Evolutionary conservation across 2,329 filamentous ascomycete genomes (phyloP).

Genomic region (Epichloe hybrida): DNA sequence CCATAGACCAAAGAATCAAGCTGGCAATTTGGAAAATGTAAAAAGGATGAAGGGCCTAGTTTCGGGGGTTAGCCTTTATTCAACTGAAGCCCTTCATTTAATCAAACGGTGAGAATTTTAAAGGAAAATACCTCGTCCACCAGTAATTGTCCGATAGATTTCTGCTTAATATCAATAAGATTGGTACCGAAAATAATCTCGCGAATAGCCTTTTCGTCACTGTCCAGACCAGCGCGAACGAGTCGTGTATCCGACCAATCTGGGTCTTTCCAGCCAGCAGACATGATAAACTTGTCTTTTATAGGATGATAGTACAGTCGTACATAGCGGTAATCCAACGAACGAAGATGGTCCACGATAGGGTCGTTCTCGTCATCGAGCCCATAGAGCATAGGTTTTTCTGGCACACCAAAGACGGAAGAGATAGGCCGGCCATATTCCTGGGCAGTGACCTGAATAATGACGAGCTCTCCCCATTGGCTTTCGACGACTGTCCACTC

Average conservation of each 20-base stretch:
- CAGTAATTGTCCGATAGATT: constrained; percentile 67
- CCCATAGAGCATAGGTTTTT: constrained; percentile 42
- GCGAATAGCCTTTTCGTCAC: constrained; percentile 72
- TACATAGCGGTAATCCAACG: constrained; percentile 86
- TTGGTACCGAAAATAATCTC: constrained; percentile 84
- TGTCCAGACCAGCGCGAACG: constrained; percentile 69
- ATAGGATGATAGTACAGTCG: constrained; percentile 83
- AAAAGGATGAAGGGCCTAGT: constrained; percentile 82
- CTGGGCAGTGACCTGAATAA: constrained; percentile 51
- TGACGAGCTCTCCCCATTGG: constrained; percentile 84
- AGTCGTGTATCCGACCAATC: constrained; percentile 66
- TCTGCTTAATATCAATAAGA: constrained; percentile 84
- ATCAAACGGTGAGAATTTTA: neutral
- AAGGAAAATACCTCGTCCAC: constrained; percentile 58
- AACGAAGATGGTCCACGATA: constrained; percentile 58
- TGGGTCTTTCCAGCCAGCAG: constrained; percentile 88
- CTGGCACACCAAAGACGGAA: constrained; percentile 52
- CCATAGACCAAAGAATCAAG: constrained; percentile 83
- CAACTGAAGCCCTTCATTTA: neutral
- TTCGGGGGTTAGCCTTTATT: neutral
- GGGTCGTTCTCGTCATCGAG: constrained; percentile 57
- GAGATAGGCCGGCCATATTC: constrained; percentile 42
- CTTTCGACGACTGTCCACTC: constrained; percentile 95
- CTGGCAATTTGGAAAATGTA: constrained; percentile 97
- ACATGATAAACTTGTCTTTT: constrained; percentile 77